Conservation (phyloP, 75 land plant genomes). For the Cryptomeria japonica region DNA sequence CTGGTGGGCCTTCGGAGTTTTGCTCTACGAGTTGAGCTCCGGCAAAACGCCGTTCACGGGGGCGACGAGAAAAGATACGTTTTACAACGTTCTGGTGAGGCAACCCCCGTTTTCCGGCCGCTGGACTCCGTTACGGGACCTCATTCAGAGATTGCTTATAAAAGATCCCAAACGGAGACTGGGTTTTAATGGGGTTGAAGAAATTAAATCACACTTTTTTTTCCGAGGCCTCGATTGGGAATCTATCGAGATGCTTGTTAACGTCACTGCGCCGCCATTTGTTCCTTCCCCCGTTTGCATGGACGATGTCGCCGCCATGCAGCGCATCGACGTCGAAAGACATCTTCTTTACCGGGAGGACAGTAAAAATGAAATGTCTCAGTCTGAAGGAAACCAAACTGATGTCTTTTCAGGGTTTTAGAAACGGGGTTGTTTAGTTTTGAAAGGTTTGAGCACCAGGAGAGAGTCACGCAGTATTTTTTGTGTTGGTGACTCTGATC, state of each 20-base stretch:
- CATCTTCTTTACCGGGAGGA: neutral
- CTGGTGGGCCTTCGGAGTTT: constrained; percentile 90
- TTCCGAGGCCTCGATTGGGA: constrained; percentile 75
- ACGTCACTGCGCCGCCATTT: constrained; percentile 68
- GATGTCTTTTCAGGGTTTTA: too few species aligned
- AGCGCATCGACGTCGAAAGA: constrained; percentile 16
- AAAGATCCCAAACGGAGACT: constrained; percentile 66
- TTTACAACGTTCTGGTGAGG: constrained; percentile 47
- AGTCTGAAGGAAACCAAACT: too few species aligned
- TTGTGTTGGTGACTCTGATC: too few species aligned
- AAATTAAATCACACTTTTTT: constrained; percentile 69
- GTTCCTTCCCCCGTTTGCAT: constrained; percentile 19
- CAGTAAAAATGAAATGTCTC: too few species aligned
- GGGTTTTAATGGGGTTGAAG: constrained; percentile 52
- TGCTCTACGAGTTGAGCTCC: constrained; percentile 72
- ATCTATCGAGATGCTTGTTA: constrained; percentile 27
- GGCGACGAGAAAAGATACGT: constrained; percentile 74
- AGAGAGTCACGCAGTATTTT: too few species aligned
- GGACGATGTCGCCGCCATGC: neutral
- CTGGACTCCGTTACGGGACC: constrained; percentile 39
- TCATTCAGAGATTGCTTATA: constrained; percentile 53
- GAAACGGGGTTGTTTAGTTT: too few species aligned
- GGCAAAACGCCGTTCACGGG: constrained; percentile 81
- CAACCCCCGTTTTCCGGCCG: constrained; percentile 56
- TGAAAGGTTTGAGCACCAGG: too few species aligned